phyloP scores from a whole-genome alignment of 306 rosid species.

The Vigna trinervia region DNA sequence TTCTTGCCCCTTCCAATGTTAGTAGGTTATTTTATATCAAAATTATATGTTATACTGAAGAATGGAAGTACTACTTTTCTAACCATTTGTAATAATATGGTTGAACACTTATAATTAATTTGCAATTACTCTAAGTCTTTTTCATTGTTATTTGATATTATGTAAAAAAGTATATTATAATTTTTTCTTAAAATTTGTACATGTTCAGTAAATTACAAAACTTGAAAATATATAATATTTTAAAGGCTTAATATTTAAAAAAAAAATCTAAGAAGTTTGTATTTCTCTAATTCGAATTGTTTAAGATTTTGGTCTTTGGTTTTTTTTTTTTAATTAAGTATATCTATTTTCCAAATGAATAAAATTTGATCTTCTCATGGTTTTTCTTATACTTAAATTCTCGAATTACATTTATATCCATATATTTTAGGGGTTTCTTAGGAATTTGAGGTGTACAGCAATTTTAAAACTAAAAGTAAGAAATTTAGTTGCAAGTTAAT shows the following conservation, averaged over 20 bases:
- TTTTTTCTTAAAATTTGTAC: too few species aligned
- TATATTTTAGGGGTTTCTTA: neutral
- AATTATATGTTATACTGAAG: too few species aligned
- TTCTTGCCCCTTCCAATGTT: too few species aligned
- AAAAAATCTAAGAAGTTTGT: neutral
- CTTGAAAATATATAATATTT: too few species aligned
- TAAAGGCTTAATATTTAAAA: too few species aligned
- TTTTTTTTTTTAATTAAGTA: neutral
- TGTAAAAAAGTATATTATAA: too few species aligned
- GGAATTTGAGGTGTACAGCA: neutral
- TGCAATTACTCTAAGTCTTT: too few species aligned
- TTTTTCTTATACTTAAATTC: neutral
- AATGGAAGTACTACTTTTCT: neutral
- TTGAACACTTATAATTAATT: neutral
- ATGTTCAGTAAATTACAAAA: too few species aligned
- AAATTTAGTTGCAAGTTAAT: neutral
- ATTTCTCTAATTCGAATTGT: neutral
- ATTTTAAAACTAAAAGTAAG: neutral
- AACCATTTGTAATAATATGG: neutral
- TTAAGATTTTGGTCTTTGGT: neutral
- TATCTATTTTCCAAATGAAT: neutral
- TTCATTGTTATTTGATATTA: too few species aligned
- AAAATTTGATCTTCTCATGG: neutral
- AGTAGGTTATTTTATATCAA: too few species aligned
- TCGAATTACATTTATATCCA: neutral